Evolutionary conservation across 352 stramenopile species (phyloP).

Genomic region (Elongisporangium undulatum): DNA sequence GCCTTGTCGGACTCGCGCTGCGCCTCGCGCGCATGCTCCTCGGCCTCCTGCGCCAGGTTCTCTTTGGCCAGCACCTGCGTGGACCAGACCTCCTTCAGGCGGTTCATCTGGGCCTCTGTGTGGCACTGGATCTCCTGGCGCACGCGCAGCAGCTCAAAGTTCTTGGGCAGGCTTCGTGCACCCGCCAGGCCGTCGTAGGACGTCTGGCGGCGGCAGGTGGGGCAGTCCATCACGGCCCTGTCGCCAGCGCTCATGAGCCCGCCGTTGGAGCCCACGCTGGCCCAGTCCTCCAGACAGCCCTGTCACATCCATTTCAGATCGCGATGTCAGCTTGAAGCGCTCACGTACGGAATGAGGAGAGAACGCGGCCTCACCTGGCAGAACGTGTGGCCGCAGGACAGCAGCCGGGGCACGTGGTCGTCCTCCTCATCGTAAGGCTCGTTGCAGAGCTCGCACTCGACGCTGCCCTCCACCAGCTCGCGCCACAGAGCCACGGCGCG

Average conservation of each 20-base stretch:
- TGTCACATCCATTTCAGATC: conserved; percentile 5
- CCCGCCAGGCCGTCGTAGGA: conserved; percentile 33
- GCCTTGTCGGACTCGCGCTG: conserved; percentile 75
- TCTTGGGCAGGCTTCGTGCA: conserved; percentile 68
- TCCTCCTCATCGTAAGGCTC: conserved; percentile 74
- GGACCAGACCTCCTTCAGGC: conserved; percentile 46
- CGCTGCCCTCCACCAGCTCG: conserved; percentile 68
- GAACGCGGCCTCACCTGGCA: conserved; percentile 49
- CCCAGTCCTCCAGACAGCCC: conserved; percentile 69
- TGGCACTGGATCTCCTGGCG: conserved; percentile 78
- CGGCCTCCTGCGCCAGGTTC: conserved; percentile 54
- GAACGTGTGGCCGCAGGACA: conserved; percentile 78
- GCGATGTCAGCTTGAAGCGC: conserved; percentile 4
- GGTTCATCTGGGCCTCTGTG: conserved; percentile 46
- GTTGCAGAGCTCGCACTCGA: conserved; percentile 87
- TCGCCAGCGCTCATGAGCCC: conserved; percentile 9
- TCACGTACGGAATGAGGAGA: background rate
- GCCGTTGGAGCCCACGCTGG: conserved; percentile 22
- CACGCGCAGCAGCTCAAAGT: conserved; percentile 82
- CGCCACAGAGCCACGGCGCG: conserved; percentile 51
- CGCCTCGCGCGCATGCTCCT: conserved; percentile 63
- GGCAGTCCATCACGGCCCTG: conserved; percentile 52
- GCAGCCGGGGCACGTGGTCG: conserved; percentile 63
- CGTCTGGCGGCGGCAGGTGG: conserved; percentile 63
- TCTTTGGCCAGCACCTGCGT: conserved; percentile 75